Conservation (phyloP, 176 grass and related monocot genomes). For the Elymus sibiricus region DNA sequence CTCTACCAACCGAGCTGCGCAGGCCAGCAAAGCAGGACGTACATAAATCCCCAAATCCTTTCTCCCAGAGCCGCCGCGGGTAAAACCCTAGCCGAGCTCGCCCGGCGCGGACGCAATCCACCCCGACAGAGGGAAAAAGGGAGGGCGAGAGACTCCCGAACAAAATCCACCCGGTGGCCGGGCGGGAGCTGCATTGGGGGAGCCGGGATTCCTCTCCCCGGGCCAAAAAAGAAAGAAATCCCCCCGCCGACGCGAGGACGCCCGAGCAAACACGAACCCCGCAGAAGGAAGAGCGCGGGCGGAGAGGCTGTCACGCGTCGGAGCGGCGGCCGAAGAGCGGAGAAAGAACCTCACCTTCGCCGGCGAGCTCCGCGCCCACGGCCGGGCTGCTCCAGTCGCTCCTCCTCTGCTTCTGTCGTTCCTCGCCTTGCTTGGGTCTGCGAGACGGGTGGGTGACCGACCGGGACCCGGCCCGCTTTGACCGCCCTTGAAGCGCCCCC, state of each 20-base stretch:
- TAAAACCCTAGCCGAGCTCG: constrained; percentile 25
- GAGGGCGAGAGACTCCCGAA: not conserved
- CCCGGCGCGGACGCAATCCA: not conserved
- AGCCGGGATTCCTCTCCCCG: not conserved
- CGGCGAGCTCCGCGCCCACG: too few species aligned
- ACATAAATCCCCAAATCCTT: not conserved
- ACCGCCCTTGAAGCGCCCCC: not conserved
- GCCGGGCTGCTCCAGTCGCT: not conserved
- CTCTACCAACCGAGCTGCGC: not conserved
- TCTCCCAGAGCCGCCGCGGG: not conserved
- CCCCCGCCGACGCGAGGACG: not conserved
- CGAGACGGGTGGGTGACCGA: too few species aligned
- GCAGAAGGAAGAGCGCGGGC: not conserved
- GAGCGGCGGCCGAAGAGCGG: not conserved
- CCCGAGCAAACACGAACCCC: not conserved
- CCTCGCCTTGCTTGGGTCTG: too few species aligned
- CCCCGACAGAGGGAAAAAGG: not conserved
- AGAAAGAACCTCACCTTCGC: not conserved
- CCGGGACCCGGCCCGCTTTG: not conserved
- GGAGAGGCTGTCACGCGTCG: not conserved
- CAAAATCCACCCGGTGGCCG: not conserved
- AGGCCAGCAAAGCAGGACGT: not conserved
- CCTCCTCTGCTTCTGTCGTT: not conserved
- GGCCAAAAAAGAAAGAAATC: not conserved
- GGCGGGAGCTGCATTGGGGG: not conserved